phyloP scores from a whole-genome alignment of 352 stramenopile species.

The Phytopythium ostracodes region DNA sequence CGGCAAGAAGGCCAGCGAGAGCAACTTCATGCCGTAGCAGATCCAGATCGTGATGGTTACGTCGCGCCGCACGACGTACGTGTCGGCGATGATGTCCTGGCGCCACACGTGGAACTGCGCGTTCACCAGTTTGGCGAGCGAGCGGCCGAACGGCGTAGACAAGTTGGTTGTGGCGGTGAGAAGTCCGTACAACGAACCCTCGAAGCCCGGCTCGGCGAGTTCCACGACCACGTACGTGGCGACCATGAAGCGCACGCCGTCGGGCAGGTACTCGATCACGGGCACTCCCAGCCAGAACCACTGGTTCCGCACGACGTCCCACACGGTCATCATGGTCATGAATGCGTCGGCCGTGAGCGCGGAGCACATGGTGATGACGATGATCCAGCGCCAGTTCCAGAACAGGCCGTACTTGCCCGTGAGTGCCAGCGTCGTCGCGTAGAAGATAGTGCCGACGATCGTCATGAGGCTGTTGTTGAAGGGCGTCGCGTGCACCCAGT shows the following conservation, averaged over 20 bases:
- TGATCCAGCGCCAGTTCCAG: slow-evolving; percentile 59
- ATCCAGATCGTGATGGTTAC: slow-evolving; percentile 59
- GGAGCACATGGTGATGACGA: slow-evolving; percentile 28
- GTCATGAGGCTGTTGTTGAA: slow-evolving; percentile 53
- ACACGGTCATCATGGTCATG: slow-evolving; percentile 50
- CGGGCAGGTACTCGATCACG: slow-evolving; percentile 42
- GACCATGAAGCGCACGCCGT: slow-evolving; percentile 56
- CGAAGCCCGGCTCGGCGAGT: slow-evolving; percentile 38
- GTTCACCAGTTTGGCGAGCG: slow-evolving; percentile 49
- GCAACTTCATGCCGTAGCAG: slow-evolving; percentile 49
- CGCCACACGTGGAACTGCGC: slow-evolving; percentile 47
- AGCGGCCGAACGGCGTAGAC: slow-evolving; percentile 35
- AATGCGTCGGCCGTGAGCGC: slow-evolving; percentile 38
- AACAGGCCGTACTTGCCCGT: slow-evolving; percentile 40
- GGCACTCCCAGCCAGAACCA: slow-evolving; percentile 64
- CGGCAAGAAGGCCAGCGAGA: slow-evolving; percentile 43
- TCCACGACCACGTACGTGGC: slow-evolving; percentile 62
- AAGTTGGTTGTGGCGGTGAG: slow-evolving; percentile 53
- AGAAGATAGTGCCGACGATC: slow-evolving; percentile 44
- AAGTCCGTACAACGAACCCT: slow-evolving; percentile 53
- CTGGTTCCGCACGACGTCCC: slow-evolving; percentile 53
- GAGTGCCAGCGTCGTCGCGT: slow-evolving; percentile 29
- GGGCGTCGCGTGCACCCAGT: slow-evolving; percentile 50
- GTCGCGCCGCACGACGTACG: slow-evolving; percentile 38
- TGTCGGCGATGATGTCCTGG: slow-evolving; percentile 41